A percentile compares a stretch with the other conserved stretches of the same genome.
Evolutionary conservation across 306 rosid species (phyloP).

Genomic region (Prunus padus): DNA sequence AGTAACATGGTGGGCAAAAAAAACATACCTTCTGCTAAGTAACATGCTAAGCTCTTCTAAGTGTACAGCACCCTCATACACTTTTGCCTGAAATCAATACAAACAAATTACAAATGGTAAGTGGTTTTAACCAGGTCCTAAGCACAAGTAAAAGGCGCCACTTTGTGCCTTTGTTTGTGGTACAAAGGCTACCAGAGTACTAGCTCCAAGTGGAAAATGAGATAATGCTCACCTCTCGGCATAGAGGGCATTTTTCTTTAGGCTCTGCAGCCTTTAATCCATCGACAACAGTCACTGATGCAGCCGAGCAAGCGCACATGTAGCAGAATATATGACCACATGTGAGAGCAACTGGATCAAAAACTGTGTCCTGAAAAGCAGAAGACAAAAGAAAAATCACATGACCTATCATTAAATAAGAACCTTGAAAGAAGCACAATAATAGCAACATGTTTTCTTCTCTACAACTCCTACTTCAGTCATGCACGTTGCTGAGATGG

Average conservation of each 20-base stretch:
- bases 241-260: conserved; percentile 80
- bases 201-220: not conserved
- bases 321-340: conserved; percentile 96
- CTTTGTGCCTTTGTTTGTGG: not conserved
- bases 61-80: conserved; percentile 62
- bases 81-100: conserved; percentile 49
- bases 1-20: not conserved
- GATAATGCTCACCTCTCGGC: conserved; percentile 59
- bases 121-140: not conserved
- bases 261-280: conserved; percentile 60
- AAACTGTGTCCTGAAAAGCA: conserved; percentile 70
- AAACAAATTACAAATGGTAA: not conserved
- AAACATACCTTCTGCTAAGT: conserved; percentile 54
- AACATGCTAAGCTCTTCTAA: conserved; percentile 72
- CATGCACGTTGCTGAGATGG: not conserved
- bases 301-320: conserved; percentile 88
- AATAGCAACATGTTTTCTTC: not conserved
- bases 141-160: not conserved
- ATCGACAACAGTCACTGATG: conserved; percentile 71
- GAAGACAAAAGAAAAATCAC: not conserved
- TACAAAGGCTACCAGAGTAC: not conserved
- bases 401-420: not conserved
- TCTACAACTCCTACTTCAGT: not conserved
- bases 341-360: conserved; percentile 87
- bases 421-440: not conserved